A percentile compares a stretch with the other conserved stretches of the same genome.
phyloP scores from a whole-genome alignment of 2,329 filamentous ascomycete species.

The Leptographium flavum region DNA sequence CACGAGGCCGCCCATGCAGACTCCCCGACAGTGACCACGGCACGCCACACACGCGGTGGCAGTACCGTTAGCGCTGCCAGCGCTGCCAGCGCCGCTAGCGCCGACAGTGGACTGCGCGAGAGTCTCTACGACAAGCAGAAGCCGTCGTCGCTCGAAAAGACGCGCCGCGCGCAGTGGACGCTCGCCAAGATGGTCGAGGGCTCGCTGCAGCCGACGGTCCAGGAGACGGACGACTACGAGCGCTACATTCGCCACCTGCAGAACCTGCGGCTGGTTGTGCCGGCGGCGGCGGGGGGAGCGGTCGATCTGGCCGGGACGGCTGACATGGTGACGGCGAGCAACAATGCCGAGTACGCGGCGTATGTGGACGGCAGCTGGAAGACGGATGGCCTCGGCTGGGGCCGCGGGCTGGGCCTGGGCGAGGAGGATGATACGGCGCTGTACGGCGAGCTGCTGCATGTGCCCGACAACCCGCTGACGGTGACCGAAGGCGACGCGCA shows the following conservation, averaged over 20 bases:
- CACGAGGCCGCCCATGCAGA: neutral
- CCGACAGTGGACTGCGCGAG: neutral
- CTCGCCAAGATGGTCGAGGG: constrained; percentile 75
- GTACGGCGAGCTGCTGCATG: constrained; percentile 62
- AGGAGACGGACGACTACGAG: constrained; percentile 74
- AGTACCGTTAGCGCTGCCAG: neutral
- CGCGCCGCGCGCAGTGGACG: constrained; percentile 74
- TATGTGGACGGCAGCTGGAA: constrained; percentile 61
- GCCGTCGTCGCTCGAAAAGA: constrained; percentile 54
- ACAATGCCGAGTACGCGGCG: constrained; percentile 53
- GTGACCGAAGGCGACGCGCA: constrained; percentile 73
- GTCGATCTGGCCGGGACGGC: neutral
- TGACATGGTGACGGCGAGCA: neutral
- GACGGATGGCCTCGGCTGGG: constrained; percentile 32
- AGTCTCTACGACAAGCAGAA: constrained; percentile 28
- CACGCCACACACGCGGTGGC: too few species aligned
- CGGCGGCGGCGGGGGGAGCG: constrained; percentile 41
- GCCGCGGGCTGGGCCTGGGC: constrained; percentile 1
- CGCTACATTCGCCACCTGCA: constrained; percentile 83
- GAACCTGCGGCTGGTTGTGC: constrained; percentile 70
- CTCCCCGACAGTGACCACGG: too few species aligned
- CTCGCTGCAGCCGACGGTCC: constrained; percentile 73
- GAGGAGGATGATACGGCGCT: constrained; percentile 52
- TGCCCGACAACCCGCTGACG: constrained; percentile 72
- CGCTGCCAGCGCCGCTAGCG: too few species aligned